Base-by-base conservation (phyloP, 2,329 filamentous ascomycete genomes). In the Exophiala aquamarina region DNA sequence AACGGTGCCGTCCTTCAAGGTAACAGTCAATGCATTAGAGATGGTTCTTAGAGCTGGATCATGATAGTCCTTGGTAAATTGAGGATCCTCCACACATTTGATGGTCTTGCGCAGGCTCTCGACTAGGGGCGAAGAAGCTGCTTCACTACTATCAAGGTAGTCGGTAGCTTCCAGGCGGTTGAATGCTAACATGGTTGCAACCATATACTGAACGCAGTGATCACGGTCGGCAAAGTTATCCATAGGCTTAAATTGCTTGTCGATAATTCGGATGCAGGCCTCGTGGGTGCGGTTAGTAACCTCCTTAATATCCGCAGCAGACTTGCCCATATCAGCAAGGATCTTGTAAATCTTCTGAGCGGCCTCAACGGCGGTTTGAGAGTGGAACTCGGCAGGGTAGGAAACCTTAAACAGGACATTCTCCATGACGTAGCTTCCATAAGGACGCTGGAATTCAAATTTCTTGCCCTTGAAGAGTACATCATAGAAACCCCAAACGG, bases 121-220 rank as follows among this genome's bases (percentile, higher is more conserved):
- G 52, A 98, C 86, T 35, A 96, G 83, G 48, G 83, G 81, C 15
- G 89, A 95, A 48, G 87, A 92, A 55, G 93, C 93, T 41, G 93
- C 92, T 76, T 97, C 92, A 61, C 85, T 82, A 61, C 88, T 89
- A 68, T 98, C 93, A 37, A 84, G 83, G 78, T 98, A 98, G 76
- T 98, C 93, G 57, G 80, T 87, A 41, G 93, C 92, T 62, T 91
- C 87, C 55, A 98, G 86, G 58, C 93, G 90, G 70, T 93, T 89
- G 71, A 92, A 97, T 59, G 87, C 86, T 59, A 98, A 86, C 90
- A 97, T 97, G 63, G 89, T 90, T 56, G 91, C 42, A 66, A 89
- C 88, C 93, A 98, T 98, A 82, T 98, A 98, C 70, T 97, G 93
- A 60, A 98, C 92, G 75, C 93, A 98, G 81, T 98, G 93, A 73